Conservation (phyloP, 257 asterid species). For the Penstemon davidsonii region DNA sequence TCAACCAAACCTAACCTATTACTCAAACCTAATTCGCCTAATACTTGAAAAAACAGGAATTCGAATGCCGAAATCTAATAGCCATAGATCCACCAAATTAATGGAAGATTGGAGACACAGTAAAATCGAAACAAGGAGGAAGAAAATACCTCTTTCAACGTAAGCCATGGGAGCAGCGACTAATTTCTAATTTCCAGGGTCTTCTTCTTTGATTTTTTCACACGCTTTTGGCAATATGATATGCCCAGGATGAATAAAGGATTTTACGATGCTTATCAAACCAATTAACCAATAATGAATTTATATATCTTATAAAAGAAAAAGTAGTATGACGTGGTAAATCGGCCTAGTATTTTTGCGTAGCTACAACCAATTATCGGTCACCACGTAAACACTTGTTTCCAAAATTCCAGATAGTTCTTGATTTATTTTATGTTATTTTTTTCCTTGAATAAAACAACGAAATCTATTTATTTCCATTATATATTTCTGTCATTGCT, state of each 20-base stretch:
- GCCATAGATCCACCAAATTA: not conserved
- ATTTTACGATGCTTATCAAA: conserved; percentile 16
- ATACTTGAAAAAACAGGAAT: conserved; percentile 8
- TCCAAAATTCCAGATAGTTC: too few species aligned
- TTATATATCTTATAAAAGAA: not conserved
- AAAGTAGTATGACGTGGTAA: conserved; percentile 10
- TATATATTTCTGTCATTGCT: too few species aligned
- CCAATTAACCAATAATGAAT: not conserved
- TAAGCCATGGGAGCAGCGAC: conserved; percentile 58
- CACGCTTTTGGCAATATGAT: conserved; percentile 1
- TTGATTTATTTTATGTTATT: too few species aligned
- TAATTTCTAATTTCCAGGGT: conserved; percentile 23
- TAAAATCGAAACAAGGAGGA: not conserved
- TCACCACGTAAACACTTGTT: conserved; percentile 24
- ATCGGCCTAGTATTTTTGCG: not conserved
- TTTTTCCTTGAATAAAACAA: too few species aligned
- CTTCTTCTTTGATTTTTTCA: conserved; percentile 30
- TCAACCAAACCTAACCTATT: not conserved
- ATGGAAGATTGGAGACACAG: not conserved
- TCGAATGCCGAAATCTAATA: not conserved
- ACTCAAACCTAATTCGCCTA: conserved; percentile 1
- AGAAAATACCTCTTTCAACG: conserved; percentile 64
- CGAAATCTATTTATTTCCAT: not conserved
- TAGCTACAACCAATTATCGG: conserved; percentile 23
- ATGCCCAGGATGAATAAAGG: conserved; percentile 13